phyloP scores from a whole-genome alignment of 2,329 filamentous ascomycete species.

The Cercospora berteroae region DNA sequence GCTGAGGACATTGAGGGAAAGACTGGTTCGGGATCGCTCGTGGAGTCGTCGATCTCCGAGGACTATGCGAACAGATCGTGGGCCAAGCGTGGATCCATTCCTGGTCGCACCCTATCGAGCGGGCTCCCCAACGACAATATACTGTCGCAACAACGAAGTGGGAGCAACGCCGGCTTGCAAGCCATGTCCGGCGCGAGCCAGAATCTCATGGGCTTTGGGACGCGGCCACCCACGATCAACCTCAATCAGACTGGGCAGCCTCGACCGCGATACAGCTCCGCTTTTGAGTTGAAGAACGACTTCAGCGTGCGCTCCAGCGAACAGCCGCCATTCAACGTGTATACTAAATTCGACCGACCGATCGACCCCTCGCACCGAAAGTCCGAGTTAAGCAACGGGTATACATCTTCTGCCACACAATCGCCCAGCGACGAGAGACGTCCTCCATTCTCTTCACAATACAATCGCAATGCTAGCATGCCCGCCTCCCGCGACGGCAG shows the following conservation, averaged over 20 bases:
- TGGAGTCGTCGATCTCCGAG: constrained; percentile 67
- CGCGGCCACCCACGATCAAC: constrained; percentile 29
- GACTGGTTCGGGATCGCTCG: constrained; percentile 67
- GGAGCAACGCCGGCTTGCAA: constrained; percentile 38
- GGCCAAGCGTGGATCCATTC: constrained; percentile 36
- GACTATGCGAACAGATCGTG: constrained; percentile 55
- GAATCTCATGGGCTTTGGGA: constrained; percentile 27
- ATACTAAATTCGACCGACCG: constrained; percentile 38
- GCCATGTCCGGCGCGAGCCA: constrained; percentile 35
- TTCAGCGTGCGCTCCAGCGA: constrained; percentile 25
- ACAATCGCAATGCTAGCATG: constrained; percentile 46
- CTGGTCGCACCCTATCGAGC: constrained; percentile 32
- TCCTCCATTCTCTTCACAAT: constrained; percentile 43
- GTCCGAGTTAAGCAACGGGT: constrained; percentile 22
- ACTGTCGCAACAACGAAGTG: constrained; percentile 40
- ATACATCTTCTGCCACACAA: constrained; percentile 30
- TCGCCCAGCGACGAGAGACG: constrained; percentile 46
- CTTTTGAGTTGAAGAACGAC: constrained; percentile 23
- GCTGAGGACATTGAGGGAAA: constrained; percentile 51
- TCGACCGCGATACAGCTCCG: constrained; percentile 26
- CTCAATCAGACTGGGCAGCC: constrained; percentile 27
- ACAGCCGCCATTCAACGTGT: constrained; percentile 35
- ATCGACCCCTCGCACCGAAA: constrained; percentile 30
- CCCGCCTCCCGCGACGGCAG: constrained; percentile 55
- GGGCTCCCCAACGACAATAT: constrained; percentile 39